Evolutionary conservation across 179 eudicot genomes (phyloP), one percentile per base, ranked within the genome.

Genomic region (Drosera spatulata): DNA sequence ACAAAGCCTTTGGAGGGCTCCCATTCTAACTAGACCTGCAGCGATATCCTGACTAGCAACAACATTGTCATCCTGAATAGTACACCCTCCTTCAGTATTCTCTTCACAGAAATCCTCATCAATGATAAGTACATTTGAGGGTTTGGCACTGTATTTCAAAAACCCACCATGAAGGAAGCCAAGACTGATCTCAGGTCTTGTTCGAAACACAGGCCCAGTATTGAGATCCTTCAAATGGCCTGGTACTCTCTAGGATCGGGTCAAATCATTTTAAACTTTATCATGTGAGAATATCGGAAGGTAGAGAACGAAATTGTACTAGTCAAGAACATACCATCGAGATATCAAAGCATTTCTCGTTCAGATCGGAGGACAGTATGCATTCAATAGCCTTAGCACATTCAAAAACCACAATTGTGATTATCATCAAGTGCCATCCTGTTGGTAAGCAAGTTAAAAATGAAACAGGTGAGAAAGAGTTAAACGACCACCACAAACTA

Each of bases 1-100:
- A 66, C 76, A 65, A 66, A 88, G 77, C 65, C 96, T 85, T 41
- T 76, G 81, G 70, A 91, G 82, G 66, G 83, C 60, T 53, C 83
- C 95, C 98, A 88, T 91, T 71, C 98, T 82, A 62, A 91, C 87
- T 58, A 91, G 75, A 66, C 98, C 98, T 50, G 96, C 96, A 64
- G 83, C 90, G 56, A 86, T 61, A 74, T 91, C 98, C 69, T 91
- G 98, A 59, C 81, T 80, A 61, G 95, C 91, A 71, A 91, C 73
- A 67, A 73, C 74, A 74, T 73, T 64, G 62, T 91, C 98, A 79
- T 91, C 98, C 67, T 84, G 74, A 76, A 91, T 88, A 39, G 98
- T 91, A 44, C 41, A 84, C 61, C 78, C 95, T 45, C 65, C 86
- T 71, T 79, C 98, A 69, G 62, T 50, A 65, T 76, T 71, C 49